A percentile compares a stretch with the other conserved stretches of the same genome.
These are phyloP conservation scores for Fonsecaea nubica DNA, from an alignment of 2,329 filamentous ascomycete genomes.

Conservation along the genomic window DNA sequence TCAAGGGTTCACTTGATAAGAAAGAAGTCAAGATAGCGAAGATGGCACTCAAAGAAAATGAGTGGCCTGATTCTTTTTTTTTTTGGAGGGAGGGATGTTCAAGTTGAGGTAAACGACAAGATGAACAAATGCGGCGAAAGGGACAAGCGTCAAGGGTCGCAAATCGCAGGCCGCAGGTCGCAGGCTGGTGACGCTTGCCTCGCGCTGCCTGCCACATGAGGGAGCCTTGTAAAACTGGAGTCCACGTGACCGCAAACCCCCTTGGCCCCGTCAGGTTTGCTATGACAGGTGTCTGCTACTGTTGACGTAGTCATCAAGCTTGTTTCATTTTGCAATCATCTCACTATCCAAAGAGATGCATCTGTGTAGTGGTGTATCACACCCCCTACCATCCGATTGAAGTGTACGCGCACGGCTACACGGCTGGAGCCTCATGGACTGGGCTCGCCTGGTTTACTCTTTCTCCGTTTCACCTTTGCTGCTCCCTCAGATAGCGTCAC, in stretches of 20 bases:
- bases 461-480: slow-evolving; percentile 31
- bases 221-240: not conserved
- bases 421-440: slow-evolving; percentile 23
- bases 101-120: not conserved
- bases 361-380: not conserved
- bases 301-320: not conserved
- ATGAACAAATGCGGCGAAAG: slow-evolving; percentile 19
- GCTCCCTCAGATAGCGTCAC: slow-evolving; percentile 17
- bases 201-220: slow-evolving; percentile 2
- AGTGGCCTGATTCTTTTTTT: not conserved
- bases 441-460: slow-evolving; percentile 30
- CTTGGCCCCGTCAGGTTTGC: not conserved
- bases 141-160: not conserved
- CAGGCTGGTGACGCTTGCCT: slow-evolving; percentile 9
- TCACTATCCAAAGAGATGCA: not conserved
- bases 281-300: not conserved
- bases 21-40: not conserved
- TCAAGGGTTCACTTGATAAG: not conserved
- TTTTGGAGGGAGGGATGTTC: not conserved
- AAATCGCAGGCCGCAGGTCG: not conserved
- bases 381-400: not conserved
- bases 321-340: not conserved
- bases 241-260: not conserved
- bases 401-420: not conserved
- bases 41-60: not conserved